Conservation (phyloP, 441 rosid genomes). For the Populus trichocarpa region DNA sequence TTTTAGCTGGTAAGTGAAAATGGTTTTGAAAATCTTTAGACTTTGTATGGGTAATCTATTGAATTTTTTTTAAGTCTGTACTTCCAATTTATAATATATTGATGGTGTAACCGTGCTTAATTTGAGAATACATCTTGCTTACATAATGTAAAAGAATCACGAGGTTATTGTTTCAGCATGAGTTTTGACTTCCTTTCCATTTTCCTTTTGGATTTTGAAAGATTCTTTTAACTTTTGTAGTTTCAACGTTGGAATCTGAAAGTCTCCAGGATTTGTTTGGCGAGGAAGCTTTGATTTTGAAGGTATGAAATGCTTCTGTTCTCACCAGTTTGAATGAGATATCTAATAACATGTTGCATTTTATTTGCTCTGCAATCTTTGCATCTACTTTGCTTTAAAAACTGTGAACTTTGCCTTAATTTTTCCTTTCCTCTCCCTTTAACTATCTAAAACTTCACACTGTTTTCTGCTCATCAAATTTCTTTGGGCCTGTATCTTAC, state of each 20-base stretch:
- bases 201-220: conserved; percentile 3
- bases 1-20: neutral
- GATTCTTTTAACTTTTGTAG: conserved; percentile 37
- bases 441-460: neutral
- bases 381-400: conserved; percentile 1
- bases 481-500: conserved; percentile 27
- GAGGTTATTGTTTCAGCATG: neutral
- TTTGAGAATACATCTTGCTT: neutral
- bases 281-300: conserved; percentile 52
- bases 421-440: neutral
- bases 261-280: conserved; percentile 30
- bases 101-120: neutral
- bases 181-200: neutral
- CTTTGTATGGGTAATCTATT: neutral
- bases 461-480: neutral
- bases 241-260: conserved; percentile 56
- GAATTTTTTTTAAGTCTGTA: neutral
- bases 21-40: neutral
- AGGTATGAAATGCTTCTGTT: conserved; percentile 37
- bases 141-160: neutral
- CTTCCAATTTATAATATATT: neutral
- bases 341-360: neutral
- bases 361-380: conserved; percentile 6
- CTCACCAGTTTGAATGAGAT: neutral
- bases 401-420: neutral